Evolutionary conservation across 495 filamentous ascomycete species (phyloP), one percentile per base, ranked within the genome.

Genomic region (Hypomontagnella monticulosa): DNA sequence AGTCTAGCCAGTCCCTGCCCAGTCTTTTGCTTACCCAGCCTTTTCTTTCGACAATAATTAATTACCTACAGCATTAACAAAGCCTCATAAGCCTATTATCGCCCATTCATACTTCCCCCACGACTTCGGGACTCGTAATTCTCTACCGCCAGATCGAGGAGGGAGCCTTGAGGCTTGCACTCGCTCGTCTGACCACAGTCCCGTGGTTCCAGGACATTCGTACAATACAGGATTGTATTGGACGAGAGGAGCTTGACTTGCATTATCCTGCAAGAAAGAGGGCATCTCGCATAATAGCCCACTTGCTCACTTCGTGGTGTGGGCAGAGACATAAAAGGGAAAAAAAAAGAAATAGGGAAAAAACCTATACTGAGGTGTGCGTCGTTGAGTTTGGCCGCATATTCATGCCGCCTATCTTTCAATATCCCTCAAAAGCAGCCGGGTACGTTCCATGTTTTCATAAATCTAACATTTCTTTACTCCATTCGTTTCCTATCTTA

Each of bases 1-100:
- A 27, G 23, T 27, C 23, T 27, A 56, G 12, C 60, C 44, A 62
- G 57, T 75, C 71, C n/a, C n/a, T n/a, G n/a, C n/a, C n/a, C n/a
- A n/a, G n/a, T n/a, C n/a, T n/a, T n/a, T 66, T 69, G 66, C 58
- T 69, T 67, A 55, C 71, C 67, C 70, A 67, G 71, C 74, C 70
- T 71, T 67, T 63, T 71, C 9, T 38, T 41, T 41, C 48, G 54
- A 51, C 66, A 65, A 70, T 75, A 72, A 77, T 33, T 19, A 52
- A 14, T 27, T 27, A 53, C 10, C 19, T 12, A 38, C n/a, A 38
- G n/a, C n/a, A 38, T 38, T 70, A 78, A 75, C 75, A 74, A 76
- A 73, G 61, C 66, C 66, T 75, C 75, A 77, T 73, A 77, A 73
- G 63, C 61, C 65, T 69, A 56, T 66, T 50, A 66, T 52, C 48